Percentiles rank a stretch among this genome's conserved stretches.
These are phyloP conservation scores for Pythium angustatum DNA, from an alignment of 352 stramenopile genomes.

Conservation along the genomic window DNA sequence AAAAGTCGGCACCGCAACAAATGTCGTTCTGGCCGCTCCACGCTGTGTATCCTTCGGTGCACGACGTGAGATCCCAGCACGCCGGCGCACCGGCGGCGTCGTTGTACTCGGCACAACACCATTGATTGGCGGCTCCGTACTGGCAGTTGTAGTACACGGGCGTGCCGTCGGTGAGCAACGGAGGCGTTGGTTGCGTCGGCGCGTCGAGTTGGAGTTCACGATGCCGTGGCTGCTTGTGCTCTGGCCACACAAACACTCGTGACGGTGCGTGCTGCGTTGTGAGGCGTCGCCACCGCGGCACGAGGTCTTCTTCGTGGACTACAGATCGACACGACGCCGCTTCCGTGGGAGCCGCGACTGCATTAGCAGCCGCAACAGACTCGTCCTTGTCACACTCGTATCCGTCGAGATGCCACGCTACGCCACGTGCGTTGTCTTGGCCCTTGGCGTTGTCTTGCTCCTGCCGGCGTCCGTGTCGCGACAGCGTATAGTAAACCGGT, in stretches of 20 bases:
- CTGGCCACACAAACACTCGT: constrained; percentile 11
- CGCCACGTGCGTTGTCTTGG: no score
- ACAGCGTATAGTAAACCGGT: constrained; percentile 43
- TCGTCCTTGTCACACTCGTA: constrained; percentile 35
- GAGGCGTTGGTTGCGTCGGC: constrained; percentile 24
- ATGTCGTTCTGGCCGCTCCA: constrained; percentile 58
- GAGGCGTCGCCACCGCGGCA: background rate
- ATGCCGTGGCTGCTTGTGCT: background rate
- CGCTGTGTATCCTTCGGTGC: constrained; percentile 32
- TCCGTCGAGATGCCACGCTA: constrained; percentile 43
- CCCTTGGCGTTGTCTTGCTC: no score
- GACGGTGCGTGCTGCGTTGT: background rate
- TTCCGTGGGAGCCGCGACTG: background rate
- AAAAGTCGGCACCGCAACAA: constrained; percentile 39
- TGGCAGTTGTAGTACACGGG: constrained; percentile 49
- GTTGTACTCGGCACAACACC: constrained; percentile 50
- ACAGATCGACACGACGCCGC: constrained; percentile 37
- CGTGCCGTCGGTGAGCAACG: constrained; percentile 28
- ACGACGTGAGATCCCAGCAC: constrained; percentile 47
- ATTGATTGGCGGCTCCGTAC: constrained; percentile 33
- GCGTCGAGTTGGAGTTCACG: constrained; percentile 41
- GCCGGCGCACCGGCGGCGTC: constrained; percentile 22
- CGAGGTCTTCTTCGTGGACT: background rate
- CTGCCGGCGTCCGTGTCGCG: background rate
- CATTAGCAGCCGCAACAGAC: background rate